Evolutionary conservation across 148 eudicot genomes (phyloP).

Genomic region (Pharnaceum exiguum): DNA sequence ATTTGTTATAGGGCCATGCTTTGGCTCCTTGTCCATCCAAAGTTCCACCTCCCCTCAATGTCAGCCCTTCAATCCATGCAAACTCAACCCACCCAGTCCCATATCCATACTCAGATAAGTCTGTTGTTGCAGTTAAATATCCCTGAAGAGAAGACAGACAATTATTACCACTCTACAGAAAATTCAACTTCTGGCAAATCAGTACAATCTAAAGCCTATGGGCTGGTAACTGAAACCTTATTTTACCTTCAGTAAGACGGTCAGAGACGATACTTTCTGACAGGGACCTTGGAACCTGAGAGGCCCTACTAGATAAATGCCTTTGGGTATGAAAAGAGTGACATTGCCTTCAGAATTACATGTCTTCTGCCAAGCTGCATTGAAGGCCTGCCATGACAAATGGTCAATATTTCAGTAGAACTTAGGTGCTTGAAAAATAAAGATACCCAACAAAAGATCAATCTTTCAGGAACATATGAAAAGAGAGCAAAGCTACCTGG

Average conservation of each 20-base stretch:
- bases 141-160: constrained; percentile 27
- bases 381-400: constrained; percentile 25
- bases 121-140: constrained; percentile 42
- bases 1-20: constrained; percentile 45
- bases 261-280: constrained; percentile 10
- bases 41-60: constrained; percentile 43
- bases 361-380: constrained; percentile 31
- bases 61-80: constrained; percentile 36
- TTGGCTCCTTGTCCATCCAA: constrained; percentile 51
- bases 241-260: constrained; percentile 19
- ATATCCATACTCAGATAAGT: constrained; percentile 26
- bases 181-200: background rate
- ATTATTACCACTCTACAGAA: background rate
- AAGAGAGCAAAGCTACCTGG: constrained; percentile 7
- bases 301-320: constrained; percentile 34
- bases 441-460: background rate
- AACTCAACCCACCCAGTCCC: constrained; percentile 48
- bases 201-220: too few species aligned
- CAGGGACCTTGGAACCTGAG: constrained; percentile 42
- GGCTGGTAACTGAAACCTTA: background rate
- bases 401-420: too few species aligned
- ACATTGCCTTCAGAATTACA: constrained; percentile 24
- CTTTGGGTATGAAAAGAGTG: constrained; percentile 29
- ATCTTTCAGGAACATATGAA: too few species aligned
- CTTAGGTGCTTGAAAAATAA: background rate